phyloP scores from a whole-genome alignment of 768 basidiomycete species.

The Podaxis rugospora region DNA sequence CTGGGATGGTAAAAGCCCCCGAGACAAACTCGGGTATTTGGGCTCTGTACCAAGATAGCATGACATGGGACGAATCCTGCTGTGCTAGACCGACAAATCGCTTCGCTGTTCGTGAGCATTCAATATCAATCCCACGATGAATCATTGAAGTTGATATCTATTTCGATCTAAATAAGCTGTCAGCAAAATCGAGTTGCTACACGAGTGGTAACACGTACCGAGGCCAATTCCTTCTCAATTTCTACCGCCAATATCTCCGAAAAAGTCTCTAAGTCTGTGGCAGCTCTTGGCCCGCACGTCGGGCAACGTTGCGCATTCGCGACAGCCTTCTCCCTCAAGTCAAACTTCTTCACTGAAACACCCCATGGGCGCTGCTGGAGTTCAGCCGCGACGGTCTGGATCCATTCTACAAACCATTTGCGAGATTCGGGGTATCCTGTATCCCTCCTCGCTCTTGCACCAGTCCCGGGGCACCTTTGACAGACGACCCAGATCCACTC shows the following conservation, averaged over 20 bases:
- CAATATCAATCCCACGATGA: background rate
- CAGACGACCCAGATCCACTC: constrained; percentile 30
- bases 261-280: constrained; percentile 26
- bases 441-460: constrained; percentile 10
- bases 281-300: constrained; percentile 21
- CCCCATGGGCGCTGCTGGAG: constrained; percentile 29
- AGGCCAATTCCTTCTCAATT: constrained; percentile 27
- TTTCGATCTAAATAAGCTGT: constrained; percentile 17
- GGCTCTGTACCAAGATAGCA: background rate
- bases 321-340: constrained; percentile 22
- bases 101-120: background rate
- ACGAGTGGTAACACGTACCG: constrained; percentile 16
- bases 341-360: constrained; percentile 27
- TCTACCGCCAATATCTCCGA: constrained; percentile 25
- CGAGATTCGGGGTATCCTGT: constrained; percentile 19
- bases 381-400: constrained; percentile 24
- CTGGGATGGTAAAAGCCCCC: no score
- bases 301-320: constrained; percentile 21
- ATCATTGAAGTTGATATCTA: constrained; percentile 22
- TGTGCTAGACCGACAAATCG: background rate
- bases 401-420: constrained; percentile 31
- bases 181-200: background rate
- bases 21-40: no score
- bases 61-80: background rate
- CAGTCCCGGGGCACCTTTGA: constrained; percentile 19